Evolutionary conservation across 108 stramenopile species (phyloP).

Genomic region (Aureococcus anophagefferens): DNA sequence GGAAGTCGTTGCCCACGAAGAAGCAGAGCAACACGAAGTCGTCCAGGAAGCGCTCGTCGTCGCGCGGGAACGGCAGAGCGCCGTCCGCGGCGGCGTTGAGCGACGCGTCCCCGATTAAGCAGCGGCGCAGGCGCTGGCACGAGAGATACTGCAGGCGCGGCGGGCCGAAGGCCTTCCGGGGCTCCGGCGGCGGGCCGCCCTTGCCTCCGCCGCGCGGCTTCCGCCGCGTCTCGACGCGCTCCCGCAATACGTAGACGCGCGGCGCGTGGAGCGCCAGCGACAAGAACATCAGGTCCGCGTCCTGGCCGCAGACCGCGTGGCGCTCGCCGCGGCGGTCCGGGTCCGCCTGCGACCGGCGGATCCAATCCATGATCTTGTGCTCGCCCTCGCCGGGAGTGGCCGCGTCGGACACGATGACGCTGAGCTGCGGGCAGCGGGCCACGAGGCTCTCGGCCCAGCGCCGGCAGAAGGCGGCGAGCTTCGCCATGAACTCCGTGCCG

Average conservation of each 20-base stretch:
- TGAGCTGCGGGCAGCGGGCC: slow-evolving; percentile 58
- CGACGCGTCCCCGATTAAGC: background rate
- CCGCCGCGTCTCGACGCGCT: background rate
- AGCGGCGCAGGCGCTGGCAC: background rate
- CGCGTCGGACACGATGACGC: slow-evolving; percentile 87
- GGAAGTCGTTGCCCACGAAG: slow-evolving; percentile 90
- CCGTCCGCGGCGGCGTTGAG: background rate
- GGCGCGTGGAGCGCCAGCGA: too few relatives aligned
- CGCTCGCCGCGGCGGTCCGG: slow-evolving; percentile 88
- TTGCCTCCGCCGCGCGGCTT: too few relatives aligned
- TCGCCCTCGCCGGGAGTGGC: slow-evolving; percentile 96
- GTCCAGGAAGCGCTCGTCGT: slow-evolving; percentile 85
- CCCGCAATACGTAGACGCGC: too few relatives aligned
- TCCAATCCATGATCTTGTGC: slow-evolving; percentile 94
- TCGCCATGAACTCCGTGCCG: slow-evolving; percentile 92
- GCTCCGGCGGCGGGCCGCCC: too few relatives aligned
- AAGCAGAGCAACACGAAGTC: slow-evolving; percentile 98
- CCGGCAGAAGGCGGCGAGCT: slow-evolving; percentile 47
- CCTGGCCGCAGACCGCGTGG: slow-evolving; percentile 73
- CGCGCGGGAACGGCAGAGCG: background rate
- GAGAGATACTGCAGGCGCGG: too few relatives aligned
- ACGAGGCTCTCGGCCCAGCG: background rate
- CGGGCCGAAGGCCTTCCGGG: too few relatives aligned
- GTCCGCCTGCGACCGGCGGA: slow-evolving; percentile 78
- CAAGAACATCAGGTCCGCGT: too few relatives aligned